phyloP scores from a whole-genome alignment of 495 filamentous ascomycete species.

The Pyronema omphalodes region DNA sequence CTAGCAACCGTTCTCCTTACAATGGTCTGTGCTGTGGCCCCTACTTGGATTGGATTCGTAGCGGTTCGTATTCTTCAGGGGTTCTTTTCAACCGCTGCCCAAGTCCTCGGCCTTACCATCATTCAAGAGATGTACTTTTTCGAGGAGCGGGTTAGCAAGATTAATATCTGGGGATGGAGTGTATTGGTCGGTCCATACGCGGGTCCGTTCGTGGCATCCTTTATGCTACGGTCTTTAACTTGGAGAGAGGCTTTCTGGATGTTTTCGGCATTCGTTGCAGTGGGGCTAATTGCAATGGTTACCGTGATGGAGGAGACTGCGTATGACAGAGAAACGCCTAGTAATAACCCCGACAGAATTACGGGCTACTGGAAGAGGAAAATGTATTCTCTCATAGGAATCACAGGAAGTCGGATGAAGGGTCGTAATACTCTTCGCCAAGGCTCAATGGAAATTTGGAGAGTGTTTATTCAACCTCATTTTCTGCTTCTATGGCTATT shows the following conservation, averaged over 20 bases:
- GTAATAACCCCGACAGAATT: conserved; percentile 13
- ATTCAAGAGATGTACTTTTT: conserved; percentile 22
- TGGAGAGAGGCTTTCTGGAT: conserved; percentile 17
- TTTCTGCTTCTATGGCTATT: conserved; percentile 16
- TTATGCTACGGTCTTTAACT: conserved; percentile 6
- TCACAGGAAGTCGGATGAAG: conserved; percentile 11
- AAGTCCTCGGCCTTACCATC: conserved; percentile 18
- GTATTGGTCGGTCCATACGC: conserved; percentile 17
- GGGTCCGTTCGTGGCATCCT: conserved; percentile 16
- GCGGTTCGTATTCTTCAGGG: conserved; percentile 15
- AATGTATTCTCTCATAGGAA: conserved; percentile 7
- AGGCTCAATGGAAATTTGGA: conserved; percentile 8
- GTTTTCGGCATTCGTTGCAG: conserved; percentile 8
- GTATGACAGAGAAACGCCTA: conserved; percentile 8
- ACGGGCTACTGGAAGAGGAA: conserved; percentile 7
- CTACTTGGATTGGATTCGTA: conserved; percentile 19
- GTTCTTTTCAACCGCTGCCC: conserved; percentile 15
- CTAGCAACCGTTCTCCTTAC: conserved; percentile 15
- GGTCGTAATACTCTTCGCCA: conserved; percentile 9
- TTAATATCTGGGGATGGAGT: conserved; percentile 20
- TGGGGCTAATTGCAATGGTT: conserved; percentile 11
- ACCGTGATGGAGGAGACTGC: conserved; percentile 16
- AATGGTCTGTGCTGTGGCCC: conserved; percentile 14
- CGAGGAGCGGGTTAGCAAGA: conserved; percentile 16
- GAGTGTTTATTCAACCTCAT: conserved; percentile 14